These are phyloP conservation scores for Metarhizium humberi DNA, from an alignment of 2,329 filamentous ascomycete species.

Conservation along the genomic window DNA sequence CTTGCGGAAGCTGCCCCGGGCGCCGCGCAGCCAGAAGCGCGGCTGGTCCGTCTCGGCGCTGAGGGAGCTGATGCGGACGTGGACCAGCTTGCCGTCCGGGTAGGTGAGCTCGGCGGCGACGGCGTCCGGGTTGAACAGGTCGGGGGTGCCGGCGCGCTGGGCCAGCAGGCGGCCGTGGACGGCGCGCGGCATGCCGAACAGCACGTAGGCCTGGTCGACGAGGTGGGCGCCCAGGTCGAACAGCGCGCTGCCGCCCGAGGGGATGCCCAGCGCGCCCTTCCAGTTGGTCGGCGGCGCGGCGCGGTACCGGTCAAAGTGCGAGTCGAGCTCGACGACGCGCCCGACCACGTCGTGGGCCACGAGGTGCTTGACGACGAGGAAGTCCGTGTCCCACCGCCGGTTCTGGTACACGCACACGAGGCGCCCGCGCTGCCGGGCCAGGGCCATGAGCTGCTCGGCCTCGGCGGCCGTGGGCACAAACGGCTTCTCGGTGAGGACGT, in stretches of 20 bases:
- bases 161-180: slow-evolving; percentile 61
- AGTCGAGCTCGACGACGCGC: slow-evolving; percentile 67
- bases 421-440: slow-evolving; percentile 41
- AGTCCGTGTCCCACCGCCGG: slow-evolving; percentile 71
- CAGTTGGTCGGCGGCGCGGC: slow-evolving; percentile 50
- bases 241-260: slow-evolving; percentile 55
- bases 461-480: slow-evolving; percentile 65
- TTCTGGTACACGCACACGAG: slow-evolving; percentile 66
- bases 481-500: slow-evolving; percentile 76
- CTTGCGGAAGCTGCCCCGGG: slow-evolving; percentile 68
- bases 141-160: slow-evolving; percentile 43
- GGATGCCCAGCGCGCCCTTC: slow-evolving; percentile 54
- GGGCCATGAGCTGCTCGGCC: slow-evolving; percentile 50
- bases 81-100: slow-evolving; percentile 50
- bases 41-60: slow-evolving; percentile 61
- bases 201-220: slow-evolving; percentile 62
- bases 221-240: slow-evolving; percentile 72
- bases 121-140: slow-evolving; percentile 45
- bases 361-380: slow-evolving; percentile 57
- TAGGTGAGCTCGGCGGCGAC: slow-evolving; percentile 61
- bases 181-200: slow-evolving; percentile 59
- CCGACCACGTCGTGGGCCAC: slow-evolving; percentile 52
- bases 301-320: slow-evolving; percentile 70
- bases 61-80: slow-evolving; percentile 59
- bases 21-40: slow-evolving; percentile 69